Base-by-base conservation (phyloP, 441 rosid species). In the Croton setiger region DNA sequence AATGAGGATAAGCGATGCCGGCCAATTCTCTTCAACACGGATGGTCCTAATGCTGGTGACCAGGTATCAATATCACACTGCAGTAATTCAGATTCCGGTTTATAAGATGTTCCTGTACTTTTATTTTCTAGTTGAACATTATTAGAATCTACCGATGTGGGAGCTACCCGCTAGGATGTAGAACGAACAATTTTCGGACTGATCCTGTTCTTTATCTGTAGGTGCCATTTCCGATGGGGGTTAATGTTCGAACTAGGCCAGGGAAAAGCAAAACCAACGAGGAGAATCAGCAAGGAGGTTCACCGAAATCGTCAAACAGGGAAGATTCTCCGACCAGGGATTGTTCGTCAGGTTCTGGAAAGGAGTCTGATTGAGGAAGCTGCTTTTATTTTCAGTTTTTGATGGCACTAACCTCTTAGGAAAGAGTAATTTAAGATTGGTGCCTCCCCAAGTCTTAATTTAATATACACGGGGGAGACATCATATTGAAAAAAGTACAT, bases 1-100 rank as follows among this genome's bases (percentile, higher is more conserved):
- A 89, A 86, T 1, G 95, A 89, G 77, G 95, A 89, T 69, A 85
- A 89, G 74, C 80, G 87, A 71, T 89, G 95, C 76, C 83, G 84
- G 14, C 95, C 92, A 60, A 89, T 89, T 72, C 95, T 89, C 66
- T 85, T 89, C 79, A 82, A 83, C 63, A 87, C 90, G 0, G 85
- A 87, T 23, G 95, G 95, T 4, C 94, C 90, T 33, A 85, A 85
- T 79, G 90, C 87, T 13, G 90, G 95, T 54, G 90, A 85, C 77
- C 90, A 85, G 90, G 95, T 89, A 80, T 47, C 57, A 43, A 69
- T 18, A 35, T 13, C 54, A 56, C 63, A 43, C 6, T 54, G 37
- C 20, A 52, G 63, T 4, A 39, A 9, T 48, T 60, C 18, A 60
- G 18, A 55, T 65, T 52, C 61, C 31, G 14, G 58, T n/a, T 27